Conservation (phyloP, 2,329 filamentous ascomycete genomes). For the Colletotrichum sansevieriae region DNA sequence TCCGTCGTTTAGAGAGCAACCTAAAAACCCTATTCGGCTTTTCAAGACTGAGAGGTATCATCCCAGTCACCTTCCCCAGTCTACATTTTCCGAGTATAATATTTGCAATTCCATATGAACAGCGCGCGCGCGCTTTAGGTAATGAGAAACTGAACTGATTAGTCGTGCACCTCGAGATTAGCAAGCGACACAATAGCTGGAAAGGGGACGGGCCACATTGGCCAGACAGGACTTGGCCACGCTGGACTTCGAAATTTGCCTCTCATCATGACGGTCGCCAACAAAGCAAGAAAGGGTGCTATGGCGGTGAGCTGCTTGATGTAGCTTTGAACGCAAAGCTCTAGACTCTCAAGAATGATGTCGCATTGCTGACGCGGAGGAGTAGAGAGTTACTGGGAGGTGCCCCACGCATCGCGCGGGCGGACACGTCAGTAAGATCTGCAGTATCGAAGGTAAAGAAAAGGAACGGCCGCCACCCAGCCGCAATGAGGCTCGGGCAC, state of each 20-base stretch:
- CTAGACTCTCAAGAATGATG: neutral
- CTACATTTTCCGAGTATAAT: neutral
- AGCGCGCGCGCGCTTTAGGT: neutral
- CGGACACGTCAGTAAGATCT: neutral
- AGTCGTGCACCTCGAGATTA: too few species aligned
- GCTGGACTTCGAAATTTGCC: neutral
- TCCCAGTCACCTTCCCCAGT: neutral
- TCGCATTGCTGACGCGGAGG: neutral
- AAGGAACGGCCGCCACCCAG: neutral
- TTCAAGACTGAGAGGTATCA: neutral
- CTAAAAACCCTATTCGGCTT: neutral
- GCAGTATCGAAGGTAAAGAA: neutral
- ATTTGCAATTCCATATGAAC: neutral
- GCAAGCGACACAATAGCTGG: too few species aligned
- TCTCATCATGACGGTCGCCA: neutral
- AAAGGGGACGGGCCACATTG: too few species aligned
- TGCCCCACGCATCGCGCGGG: conserved; percentile 1
- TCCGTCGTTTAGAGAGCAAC: neutral
- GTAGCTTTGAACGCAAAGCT: conserved; percentile 11
- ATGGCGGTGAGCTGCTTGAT: conserved; percentile 2
- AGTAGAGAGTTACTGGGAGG: conserved; percentile 1
- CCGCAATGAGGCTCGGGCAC: conserved; percentile 18
- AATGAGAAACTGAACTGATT: too few species aligned
- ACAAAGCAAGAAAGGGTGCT: conserved; percentile 1
- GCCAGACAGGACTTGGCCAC: too few species aligned